Base-by-base conservation (phyloP, 2,329 filamentous ascomycete genomes). In the Aspergillus aculeatinus region DNA sequence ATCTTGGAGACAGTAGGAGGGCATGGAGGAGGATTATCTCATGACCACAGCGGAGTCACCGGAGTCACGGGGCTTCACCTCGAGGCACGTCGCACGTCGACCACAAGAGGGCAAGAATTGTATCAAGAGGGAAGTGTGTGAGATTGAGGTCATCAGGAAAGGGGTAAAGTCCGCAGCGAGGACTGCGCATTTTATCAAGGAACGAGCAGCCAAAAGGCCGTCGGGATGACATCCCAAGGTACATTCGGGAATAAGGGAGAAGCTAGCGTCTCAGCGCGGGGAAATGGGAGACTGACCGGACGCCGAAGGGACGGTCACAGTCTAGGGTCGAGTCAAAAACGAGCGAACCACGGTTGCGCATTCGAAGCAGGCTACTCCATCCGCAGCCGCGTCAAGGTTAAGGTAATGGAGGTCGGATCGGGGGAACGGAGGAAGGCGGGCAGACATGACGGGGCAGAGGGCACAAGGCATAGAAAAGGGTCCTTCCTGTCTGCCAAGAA, bases 1-100 rank as follows among this genome's bases (percentile, higher is more conserved):
- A 78, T 96, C 90, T 83, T 95, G 89, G 60, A 91, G 81, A 77
- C 82, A 96, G 77, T 91, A 94, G 70, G 83, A 78, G 82, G 90
- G 90, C 91, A 96, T 96, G 67, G 73, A 67, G 52, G 52, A 44
- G 39, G 61, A 66, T 68, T 81, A 83, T 81, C 83, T 78, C 79
- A 69, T 67, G 63, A 65, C 61, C 61, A 44, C 56, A 55, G 52
- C 53, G 29, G 59, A 57, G 42, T 59, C 58, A 60, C 62, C 53
- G 29, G 58, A 57, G 42, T 59, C 58, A 60, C 62, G 54, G 39
- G 63, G 55, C 55, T 47, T 57, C 29, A 55, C 53, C 53, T 62
- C 44, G 49, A 57, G 55, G 59, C 21, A 53, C 39, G 39, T 44
- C 39, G 39, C 39, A 44, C 14, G 14, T 44, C 39, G 55, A 48